Base-by-base conservation (phyloP, 2,329 filamentous ascomycete genomes). In the Colletotrichum acutatum region DNA sequence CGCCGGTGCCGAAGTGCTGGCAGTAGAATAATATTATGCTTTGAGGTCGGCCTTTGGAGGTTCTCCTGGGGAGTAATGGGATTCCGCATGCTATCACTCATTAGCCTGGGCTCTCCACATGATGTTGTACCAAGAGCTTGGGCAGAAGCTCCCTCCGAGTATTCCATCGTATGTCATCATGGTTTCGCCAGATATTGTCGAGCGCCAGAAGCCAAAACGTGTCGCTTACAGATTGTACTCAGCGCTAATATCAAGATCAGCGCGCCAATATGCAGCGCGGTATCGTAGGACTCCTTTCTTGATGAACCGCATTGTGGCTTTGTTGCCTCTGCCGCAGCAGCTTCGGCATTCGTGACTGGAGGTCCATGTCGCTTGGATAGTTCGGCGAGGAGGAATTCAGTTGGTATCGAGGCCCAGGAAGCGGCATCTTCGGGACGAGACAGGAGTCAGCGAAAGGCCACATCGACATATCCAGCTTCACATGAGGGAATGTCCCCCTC, bases 1-100 rank as follows among this genome's bases (percentile, higher is more conserved):
- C 94, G 72, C 94, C 94, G 1, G 94, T 97, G 78, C 94, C 93
- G 76, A 94, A 93, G 83, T 95, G 93, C 75, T 93, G 90, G 77
- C 90, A 91, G 75, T 91, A 84, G 80, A 93, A 92, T 75, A 93
- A 87, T 77, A 93, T 86, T 26, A 82, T 86, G 74, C 86, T 87
- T 65, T 91, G 91, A 67, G 88, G 88, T 64, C 86, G 87, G 68
- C 90, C 86, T 61, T 87, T 86, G 49, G 88, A 88, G 49, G 88
- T 85, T 75, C 89, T 88, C 66, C 89, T 88, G 11, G 90, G 92
- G 67, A 94, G 82, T 42, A 94, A 83, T 1, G 92, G 92, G 66
- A 94, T 91, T 5, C 88, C 90, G 79, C 91, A 93, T 34, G 90
- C 91, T 89, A 28, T 30, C 30, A 14, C 5, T 53, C 19, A 46